These are phyloP conservation scores for Pseudohalonectria lignicola DNA, from an alignment of 2,329 filamentous ascomycete species.

Conservation along the genomic window DNA sequence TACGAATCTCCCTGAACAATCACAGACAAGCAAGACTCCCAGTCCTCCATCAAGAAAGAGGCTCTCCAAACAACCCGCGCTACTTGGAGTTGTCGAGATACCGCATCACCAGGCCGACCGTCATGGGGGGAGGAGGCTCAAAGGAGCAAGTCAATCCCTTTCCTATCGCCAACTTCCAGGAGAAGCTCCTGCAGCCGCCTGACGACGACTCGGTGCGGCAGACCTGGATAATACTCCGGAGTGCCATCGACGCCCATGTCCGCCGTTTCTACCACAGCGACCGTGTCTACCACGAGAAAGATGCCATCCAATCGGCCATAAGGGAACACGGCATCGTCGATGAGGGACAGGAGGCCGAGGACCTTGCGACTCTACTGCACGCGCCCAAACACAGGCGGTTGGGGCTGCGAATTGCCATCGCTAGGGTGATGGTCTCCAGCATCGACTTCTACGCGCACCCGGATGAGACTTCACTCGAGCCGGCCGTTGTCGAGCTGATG, in stretches of 20 bases:
- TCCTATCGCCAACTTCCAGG: constrained; percentile 3
- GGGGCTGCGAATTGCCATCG: constrained; percentile 3
- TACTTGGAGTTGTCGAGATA: too few species aligned
- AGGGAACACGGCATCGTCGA: neutral
- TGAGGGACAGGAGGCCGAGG: constrained; percentile 2
- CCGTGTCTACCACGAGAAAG: neutral
- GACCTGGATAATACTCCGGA: constrained; percentile 1
- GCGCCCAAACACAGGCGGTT: constrained; percentile 1
- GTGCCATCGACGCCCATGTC: constrained; percentile 2
- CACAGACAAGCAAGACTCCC: too few species aligned
- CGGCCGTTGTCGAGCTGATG: constrained; percentile 3
- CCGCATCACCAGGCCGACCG: too few species aligned
- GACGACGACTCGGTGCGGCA: constrained; percentile 1
- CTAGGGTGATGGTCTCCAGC: constrained; percentile 2
- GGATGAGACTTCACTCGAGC: constrained; percentile 7
- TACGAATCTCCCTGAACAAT: too few species aligned
- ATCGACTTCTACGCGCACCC: constrained; percentile 3
- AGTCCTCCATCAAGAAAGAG: too few species aligned
- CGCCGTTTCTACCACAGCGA: constrained; percentile 4
- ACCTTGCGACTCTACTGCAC: constrained; percentile 3
- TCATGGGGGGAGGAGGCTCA: too few species aligned
- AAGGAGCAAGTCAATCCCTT: constrained; percentile 1
- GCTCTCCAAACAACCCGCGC: too few species aligned
- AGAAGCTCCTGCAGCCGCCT: constrained; percentile 2
- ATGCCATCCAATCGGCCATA: neutral